These are phyloP conservation scores for Hyaloperonospora brassicae DNA, from an alignment of 352 stramenopile species.

Conservation along the genomic window DNA sequence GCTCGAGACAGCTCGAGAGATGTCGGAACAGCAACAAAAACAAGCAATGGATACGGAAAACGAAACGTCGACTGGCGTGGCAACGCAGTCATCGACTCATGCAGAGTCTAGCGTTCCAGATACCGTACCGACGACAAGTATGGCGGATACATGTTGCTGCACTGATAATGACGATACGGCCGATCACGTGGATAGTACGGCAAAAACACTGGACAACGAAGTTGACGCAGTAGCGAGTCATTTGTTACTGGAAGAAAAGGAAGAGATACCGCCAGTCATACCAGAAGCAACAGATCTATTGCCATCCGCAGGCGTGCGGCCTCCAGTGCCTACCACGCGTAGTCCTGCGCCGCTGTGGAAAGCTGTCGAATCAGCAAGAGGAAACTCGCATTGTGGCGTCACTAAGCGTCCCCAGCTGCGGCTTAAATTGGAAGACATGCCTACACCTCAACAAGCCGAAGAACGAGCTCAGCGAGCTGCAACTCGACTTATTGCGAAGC, in stretches of 20 bases:
- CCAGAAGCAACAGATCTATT: slow-evolving; percentile 5
- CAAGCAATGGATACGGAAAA: slow-evolving; percentile 6
- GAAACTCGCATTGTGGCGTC: slow-evolving; percentile 6
- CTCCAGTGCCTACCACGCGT: slow-evolving; percentile 11
- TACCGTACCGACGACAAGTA: slow-evolving; percentile 1
- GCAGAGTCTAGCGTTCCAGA: not conserved
- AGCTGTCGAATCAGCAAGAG: slow-evolving; percentile 21
- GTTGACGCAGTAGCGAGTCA: slow-evolving; percentile 33
- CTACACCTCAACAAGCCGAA: slow-evolving; percentile 77
- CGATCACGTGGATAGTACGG: slow-evolving; percentile 4
- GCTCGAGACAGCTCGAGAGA: not conserved
- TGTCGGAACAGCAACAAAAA: slow-evolving; percentile 4
- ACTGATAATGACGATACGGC: not conserved
- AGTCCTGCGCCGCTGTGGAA: slow-evolving; percentile 19
- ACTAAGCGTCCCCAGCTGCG: slow-evolving; percentile 57
- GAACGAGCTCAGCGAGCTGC: slow-evolving; percentile 66
- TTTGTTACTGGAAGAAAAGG: slow-evolving; percentile 49
- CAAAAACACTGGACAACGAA: slow-evolving; percentile 34
- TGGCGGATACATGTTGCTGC: slow-evolving; percentile 8
- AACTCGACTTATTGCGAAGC: slow-evolving; percentile 60
- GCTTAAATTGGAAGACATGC: slow-evolving; percentile 83
- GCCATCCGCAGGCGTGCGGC: slow-evolving; percentile 9
- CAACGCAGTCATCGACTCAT: slow-evolving; percentile 1
- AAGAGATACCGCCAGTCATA: slow-evolving; percentile 6
- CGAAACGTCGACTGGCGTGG: not conserved